phyloP scores from a whole-genome alignment of 768 basidiomycete genomes.

The Leccinum broughii region DNA sequence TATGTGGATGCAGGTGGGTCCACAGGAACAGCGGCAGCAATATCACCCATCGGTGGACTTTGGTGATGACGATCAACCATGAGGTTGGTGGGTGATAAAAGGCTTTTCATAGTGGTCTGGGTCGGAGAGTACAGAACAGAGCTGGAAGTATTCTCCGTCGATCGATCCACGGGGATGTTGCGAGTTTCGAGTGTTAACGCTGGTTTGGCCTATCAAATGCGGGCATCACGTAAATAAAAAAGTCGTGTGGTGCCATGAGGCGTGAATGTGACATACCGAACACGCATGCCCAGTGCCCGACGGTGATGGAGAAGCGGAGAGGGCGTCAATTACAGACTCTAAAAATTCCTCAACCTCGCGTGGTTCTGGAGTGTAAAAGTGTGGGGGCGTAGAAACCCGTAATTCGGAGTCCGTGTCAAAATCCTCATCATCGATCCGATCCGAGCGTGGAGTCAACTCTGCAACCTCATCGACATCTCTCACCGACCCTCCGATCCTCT shows the following conservation, averaged over 20 bases:
- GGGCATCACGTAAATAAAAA: conserved; percentile 8
- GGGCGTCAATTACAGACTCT: conserved; percentile 25
- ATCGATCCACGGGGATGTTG: conserved; percentile 9
- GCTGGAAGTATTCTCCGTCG: conserved; percentile 4
- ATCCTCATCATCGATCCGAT: conserved; percentile 13
- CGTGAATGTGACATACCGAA: conserved; percentile 21
- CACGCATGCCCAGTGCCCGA: conserved; percentile 1
- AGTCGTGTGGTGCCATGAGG: conserved; percentile 6
- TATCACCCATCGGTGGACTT: conserved; percentile 10
- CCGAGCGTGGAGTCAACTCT: background rate
- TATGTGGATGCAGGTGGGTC: conserved; percentile 7
- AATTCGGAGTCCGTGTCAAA: background rate
- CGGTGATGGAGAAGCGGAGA: background rate
- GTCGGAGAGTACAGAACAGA: conserved; percentile 13
- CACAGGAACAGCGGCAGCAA: conserved; percentile 1
- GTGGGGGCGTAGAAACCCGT: conserved; percentile 8
- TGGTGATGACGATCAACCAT: conserved; percentile 5
- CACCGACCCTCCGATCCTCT: conserved; percentile 19
- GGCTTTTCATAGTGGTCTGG: conserved; percentile 12
- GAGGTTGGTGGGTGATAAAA: conserved; percentile 2
- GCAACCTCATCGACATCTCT: conserved; percentile 3
- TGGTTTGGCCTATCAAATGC: conserved; percentile 8
- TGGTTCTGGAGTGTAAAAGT: conserved; percentile 21
- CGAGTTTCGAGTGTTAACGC: conserved; percentile 17
- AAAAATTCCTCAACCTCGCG: conserved; percentile 28